Evolutionary conservation across 2,329 filamentous ascomycete genomes (phyloP).

Genomic region (Mariannaea sp.): DNA sequence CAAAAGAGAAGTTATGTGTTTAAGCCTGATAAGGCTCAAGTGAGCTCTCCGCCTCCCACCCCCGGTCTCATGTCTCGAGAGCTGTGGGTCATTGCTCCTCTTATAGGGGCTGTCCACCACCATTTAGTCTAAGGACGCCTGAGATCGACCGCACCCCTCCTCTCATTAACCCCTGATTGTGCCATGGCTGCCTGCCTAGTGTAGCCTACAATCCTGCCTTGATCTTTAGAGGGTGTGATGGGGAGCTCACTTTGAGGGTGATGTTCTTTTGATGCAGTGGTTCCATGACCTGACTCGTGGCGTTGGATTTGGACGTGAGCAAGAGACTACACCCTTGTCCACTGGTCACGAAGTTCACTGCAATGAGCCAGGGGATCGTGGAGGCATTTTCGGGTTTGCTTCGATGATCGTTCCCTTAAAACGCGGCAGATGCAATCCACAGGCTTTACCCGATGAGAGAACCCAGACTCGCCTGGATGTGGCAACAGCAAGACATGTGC

Average conservation of each 20-base stretch:
- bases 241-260: background rate
- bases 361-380: slow-evolving; percentile 15
- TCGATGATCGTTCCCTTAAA: slow-evolving; percentile 27
- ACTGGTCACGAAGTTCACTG: slow-evolving; percentile 25
- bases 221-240: slow-evolving; percentile 18
- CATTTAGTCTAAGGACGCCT: slow-evolving; percentile 12
- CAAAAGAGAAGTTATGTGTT: slow-evolving; percentile 12
- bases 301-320: slow-evolving; percentile 11
- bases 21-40: slow-evolving; percentile 22
- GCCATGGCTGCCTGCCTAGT: slow-evolving; percentile 26
- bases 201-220: slow-evolving; percentile 26
- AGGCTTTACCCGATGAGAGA: slow-evolving; percentile 7
- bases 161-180: slow-evolving; percentile 27
- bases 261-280: slow-evolving; percentile 27
- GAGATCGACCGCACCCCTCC: slow-evolving; percentile 27
- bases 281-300: slow-evolving; percentile 19
- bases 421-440: slow-evolving; percentile 22
- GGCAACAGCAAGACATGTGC: slow-evolving; percentile 14
- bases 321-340: slow-evolving; percentile 2
- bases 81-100: slow-evolving; percentile 26
- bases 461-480: background rate
- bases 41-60: slow-evolving; percentile 20
- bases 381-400: slow-evolving; percentile 16
- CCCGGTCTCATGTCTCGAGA: slow-evolving; percentile 16
- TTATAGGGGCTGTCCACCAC: slow-evolving; percentile 19